Conservation (phyloP, 306 rosid species). For the Adenanthera pavonina region DNA sequence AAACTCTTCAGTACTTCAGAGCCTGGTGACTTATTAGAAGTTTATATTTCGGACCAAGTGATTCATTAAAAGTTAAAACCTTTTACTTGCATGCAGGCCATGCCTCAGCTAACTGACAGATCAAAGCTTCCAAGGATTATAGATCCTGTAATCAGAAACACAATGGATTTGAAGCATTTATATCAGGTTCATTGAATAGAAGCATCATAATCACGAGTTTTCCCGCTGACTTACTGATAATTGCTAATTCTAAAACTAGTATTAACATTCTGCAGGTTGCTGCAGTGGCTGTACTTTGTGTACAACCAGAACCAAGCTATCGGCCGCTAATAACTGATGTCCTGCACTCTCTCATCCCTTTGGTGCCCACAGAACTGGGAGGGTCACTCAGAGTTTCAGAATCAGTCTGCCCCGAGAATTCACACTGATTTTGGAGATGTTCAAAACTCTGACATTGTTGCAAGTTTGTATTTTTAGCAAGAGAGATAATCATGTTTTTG, state of each 20-base stretch:
- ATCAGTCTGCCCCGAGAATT: conserved; percentile 40
- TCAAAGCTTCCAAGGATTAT: conserved; percentile 78
- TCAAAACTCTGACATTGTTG: conserved; percentile 18
- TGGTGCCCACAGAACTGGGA: conserved; percentile 81
- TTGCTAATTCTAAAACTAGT: conserved; percentile 24
- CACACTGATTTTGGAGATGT: conserved; percentile 27
- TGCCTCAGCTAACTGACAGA: conserved; percentile 91
- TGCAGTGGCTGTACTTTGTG: conserved; percentile 93
- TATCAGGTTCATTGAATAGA: conserved; percentile 68
- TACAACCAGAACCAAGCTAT: conserved; percentile 91
- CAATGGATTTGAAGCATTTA: conserved; percentile 94
- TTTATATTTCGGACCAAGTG: neutral
- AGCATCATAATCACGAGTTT: conserved; percentile 23
- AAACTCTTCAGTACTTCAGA: conserved; percentile 26
- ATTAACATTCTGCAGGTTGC: conserved; percentile 71
- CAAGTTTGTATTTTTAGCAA: conserved; percentile 5
- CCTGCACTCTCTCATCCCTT: conserved; percentile 88
- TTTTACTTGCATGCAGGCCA: conserved; percentile 79
- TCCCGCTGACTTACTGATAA: neutral
- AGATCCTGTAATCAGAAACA: conserved; percentile 76
- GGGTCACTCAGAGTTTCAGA: conserved; percentile 79
- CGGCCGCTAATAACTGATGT: conserved; percentile 91
- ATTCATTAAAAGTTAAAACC: conserved; percentile 8
- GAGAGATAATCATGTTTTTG: conserved; percentile 18
- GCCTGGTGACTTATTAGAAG: conserved; percentile 25